Conservation (phyloP, 495 filamentous ascomycete species). For the Neurospora sublineolata region DNA sequence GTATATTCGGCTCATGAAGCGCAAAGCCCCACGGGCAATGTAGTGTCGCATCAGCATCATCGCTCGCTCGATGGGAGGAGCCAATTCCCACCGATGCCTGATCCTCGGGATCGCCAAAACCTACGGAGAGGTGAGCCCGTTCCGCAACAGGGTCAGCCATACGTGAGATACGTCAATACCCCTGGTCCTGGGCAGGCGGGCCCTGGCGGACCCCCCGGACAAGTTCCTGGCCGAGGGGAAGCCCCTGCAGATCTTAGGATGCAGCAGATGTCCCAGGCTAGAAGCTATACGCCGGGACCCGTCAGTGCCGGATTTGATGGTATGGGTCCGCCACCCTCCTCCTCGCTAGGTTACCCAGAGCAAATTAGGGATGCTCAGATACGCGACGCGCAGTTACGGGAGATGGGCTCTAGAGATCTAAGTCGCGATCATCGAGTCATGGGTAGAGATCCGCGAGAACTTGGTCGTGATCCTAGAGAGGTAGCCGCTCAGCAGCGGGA, state of each 20-base stretch:
- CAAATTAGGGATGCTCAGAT: conserved; percentile 7
- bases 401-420: conserved; percentile 4
- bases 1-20: conserved; percentile 17
- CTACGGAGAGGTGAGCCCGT: conserved; percentile 7
- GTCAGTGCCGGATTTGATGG: conserved; percentile 9
- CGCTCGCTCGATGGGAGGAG: conserved; percentile 10
- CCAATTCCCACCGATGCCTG: conserved; percentile 12
- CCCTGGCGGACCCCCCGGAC: not conserved
- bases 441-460: conserved; percentile 10
- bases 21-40: conserved; percentile 14
- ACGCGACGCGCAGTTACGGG: conserved; percentile 2
- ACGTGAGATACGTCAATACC: conserved; percentile 18
- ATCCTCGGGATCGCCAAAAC: conserved; percentile 1
- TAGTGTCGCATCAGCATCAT: conserved; percentile 18
- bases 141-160: conserved; percentile 22
- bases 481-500: conserved; percentile 1
- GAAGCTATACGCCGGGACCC: conserved; percentile 21
- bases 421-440: conserved; percentile 4
- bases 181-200: conserved; percentile 15
- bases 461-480: not conserved
- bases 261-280: conserved; percentile 5
- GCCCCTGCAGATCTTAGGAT: not conserved
- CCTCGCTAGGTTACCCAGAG: conserved; percentile 5
- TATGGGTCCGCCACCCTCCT: conserved; percentile 12
- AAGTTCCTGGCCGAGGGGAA: not conserved